Base-by-base conservation (phyloP, 2,329 filamentous ascomycete genomes). In the Penicillium sp. region DNA sequence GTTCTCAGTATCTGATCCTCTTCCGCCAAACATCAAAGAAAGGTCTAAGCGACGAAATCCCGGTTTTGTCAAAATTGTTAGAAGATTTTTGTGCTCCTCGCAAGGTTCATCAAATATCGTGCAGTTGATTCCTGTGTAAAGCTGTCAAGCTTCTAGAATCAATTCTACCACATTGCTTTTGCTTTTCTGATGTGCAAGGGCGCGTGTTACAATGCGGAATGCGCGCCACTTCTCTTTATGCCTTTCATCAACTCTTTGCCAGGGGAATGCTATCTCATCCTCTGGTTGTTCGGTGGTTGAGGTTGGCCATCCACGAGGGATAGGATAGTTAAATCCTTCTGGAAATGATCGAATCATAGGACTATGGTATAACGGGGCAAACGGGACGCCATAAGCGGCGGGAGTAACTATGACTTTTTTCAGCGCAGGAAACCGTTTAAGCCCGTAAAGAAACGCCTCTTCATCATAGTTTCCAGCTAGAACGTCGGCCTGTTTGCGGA, bases 291-390 rank as follows among this genome's bases (percentile, higher is more conserved):
- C n/a, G 3, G 18, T 30, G 4, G 4, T 15, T 7, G 46, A 32
- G 7, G 24, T 30, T 34, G 36, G 63, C 71, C 71, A 71, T 7
- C 67, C 64, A 17, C 61, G 64, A 1, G 71, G 67, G 4, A 72
- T 55, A 2, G 70, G 68, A 49, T 77, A 76, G 23, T 68, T 69
- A 29, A 78, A 75, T 3, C 70, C 70, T 1, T 48, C 23, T 0
- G 74, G 72, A 6, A 78, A 67, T 1, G 68, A 62, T 7, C 74
- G 71, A 24, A 75, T 72, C 59, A 73, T 73, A 0, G 76, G 76
- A 0, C 75, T 78, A 30, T 71, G 52, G 44, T 78, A 77, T 0
- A 67, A 48, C 0, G 75, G 76, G 0, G 45, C 44, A 15, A 69
- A 66, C 0, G 68, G 52, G 24, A 61, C 52, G 0, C 71, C 71